phyloP scores from a whole-genome alignment of 805 yeast species.

The Lachancea lanzarotensis region DNA sequence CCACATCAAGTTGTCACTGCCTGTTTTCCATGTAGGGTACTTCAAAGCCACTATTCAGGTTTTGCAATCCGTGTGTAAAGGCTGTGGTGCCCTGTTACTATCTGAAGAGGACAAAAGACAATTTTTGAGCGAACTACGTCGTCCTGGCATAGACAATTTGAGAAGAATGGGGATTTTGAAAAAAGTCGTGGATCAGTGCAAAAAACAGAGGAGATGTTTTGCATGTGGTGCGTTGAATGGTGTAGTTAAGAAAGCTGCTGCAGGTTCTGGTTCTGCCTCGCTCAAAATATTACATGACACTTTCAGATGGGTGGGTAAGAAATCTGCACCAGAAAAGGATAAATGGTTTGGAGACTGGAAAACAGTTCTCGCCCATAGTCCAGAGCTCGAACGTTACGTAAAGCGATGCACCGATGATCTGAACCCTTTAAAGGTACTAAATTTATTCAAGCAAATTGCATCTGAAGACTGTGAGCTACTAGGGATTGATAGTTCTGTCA shows the following conservation, averaged over 20 bases:
- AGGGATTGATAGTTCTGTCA: slow-evolving; percentile 74
- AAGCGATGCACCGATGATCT: slow-evolving; percentile 88
- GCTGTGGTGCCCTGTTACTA: slow-evolving; percentile 71
- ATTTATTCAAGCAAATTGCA: slow-evolving; percentile 75
- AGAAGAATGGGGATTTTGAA: slow-evolving; percentile 86
- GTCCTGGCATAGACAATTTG: slow-evolving; percentile 84
- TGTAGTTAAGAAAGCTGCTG: slow-evolving; percentile 92
- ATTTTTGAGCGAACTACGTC: slow-evolving; percentile 70
- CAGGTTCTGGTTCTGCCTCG: slow-evolving; percentile 89
- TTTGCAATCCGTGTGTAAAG: slow-evolving; percentile 84
- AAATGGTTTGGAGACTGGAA: slow-evolving; percentile 85
- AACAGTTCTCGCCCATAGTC: slow-evolving; percentile 63
- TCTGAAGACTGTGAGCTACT: slow-evolving; percentile 88
- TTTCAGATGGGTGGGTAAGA: slow-evolving; percentile 92
- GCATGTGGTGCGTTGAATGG: slow-evolving; percentile 88
- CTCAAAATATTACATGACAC: slow-evolving; percentile 93
- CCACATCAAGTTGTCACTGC: slow-evolving; percentile 84
- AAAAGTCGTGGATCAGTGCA: slow-evolving; percentile 82
- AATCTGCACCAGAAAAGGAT: slow-evolving; percentile 72
- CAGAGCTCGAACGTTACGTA: slow-evolving; percentile 82
- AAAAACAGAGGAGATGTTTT: slow-evolving; percentile 87
- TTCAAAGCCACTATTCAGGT: slow-evolving; percentile 87
- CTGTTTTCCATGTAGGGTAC: slow-evolving; percentile 96
- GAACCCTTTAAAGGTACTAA: slow-evolving; percentile 84
- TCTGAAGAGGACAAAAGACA: slow-evolving; percentile 65